Conservation (phyloP, 176 grass and related monocot species). For the Cenchrus fungigraminus region DNA sequence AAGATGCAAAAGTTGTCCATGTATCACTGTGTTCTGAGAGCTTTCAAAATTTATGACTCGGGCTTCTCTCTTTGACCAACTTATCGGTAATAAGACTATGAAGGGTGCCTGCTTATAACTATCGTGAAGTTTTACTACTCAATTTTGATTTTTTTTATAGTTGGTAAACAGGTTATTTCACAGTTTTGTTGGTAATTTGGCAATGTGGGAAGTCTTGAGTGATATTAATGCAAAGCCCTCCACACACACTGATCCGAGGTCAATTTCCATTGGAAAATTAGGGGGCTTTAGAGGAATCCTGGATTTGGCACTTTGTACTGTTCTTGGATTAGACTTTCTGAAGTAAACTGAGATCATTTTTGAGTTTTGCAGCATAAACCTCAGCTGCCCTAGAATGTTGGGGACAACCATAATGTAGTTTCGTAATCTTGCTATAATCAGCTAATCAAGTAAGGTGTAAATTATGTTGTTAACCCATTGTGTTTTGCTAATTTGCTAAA, state of each 20-base stretch:
- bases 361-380: not conserved
- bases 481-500: constrained; percentile 12
- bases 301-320: not conserved
- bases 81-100: not conserved
- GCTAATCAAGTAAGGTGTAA: not conserved
- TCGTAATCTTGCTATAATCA: not conserved
- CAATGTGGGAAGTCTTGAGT: constrained; percentile 20
- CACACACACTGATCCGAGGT: not conserved
- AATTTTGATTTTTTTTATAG: not conserved
- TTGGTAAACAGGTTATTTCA: too few relatives aligned
- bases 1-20: not conserved
- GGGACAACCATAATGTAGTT: not conserved
- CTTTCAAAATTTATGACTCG: not conserved
- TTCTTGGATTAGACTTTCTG: constrained; percentile 9
- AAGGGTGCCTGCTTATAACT: not conserved
- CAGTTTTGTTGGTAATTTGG: constrained; percentile 8
- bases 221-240: not conserved
- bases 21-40: constrained; percentile 15
- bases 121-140: not conserved
- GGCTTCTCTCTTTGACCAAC: constrained; percentile 3
- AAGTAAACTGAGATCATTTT: not conserved
- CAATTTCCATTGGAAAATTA: not conserved
- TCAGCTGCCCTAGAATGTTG: not conserved
- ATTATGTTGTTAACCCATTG: not conserved
- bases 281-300: not conserved